phyloP scores from a whole-genome alignment of 139 green algal species.

The Zygnema cylindricum region DNA sequence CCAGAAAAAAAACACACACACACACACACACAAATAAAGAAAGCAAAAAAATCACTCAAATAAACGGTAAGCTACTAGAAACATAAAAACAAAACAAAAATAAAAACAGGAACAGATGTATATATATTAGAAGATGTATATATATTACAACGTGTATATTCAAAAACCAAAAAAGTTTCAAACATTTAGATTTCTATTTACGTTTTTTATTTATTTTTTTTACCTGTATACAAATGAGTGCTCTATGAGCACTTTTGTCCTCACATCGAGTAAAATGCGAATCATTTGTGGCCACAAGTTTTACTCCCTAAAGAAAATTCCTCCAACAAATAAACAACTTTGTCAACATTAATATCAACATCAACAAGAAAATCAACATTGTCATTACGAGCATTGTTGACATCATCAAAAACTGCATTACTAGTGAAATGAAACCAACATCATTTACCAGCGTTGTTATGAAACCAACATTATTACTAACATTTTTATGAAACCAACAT shows the following conservation, averaged over 20 bases:
- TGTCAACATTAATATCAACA: too few relatives aligned
- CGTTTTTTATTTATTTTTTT: too few relatives aligned
- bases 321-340: too few relatives aligned
- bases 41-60: neutral
- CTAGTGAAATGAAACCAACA: too few relatives aligned
- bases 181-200: neutral
- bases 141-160: neutral
- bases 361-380: neutral
- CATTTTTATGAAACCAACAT: neutral
- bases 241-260: slow-evolving; percentile 26
- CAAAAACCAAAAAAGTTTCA: neutral
- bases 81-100: neutral
- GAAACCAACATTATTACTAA: neutral
- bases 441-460: neutral
- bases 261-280: slow-evolving; percentile 43
- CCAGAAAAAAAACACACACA: slow-evolving; percentile 1
- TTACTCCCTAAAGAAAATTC: slow-evolving; percentile 51
- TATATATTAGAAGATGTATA: neutral
- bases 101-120: slow-evolving; percentile 3
- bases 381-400: neutral
- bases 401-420: neutral
- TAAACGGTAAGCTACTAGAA: neutral
- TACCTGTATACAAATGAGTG: slow-evolving; percentile 55
- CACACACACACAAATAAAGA: slow-evolving; percentile 16
- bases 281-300: slow-evolving; percentile 57